A percentile compares a stretch with the other conserved stretches of the same genome.
Evolutionary conservation across 257 asterid genomes (phyloP).

Genomic region (Fraxinus quadrangulata): DNA sequence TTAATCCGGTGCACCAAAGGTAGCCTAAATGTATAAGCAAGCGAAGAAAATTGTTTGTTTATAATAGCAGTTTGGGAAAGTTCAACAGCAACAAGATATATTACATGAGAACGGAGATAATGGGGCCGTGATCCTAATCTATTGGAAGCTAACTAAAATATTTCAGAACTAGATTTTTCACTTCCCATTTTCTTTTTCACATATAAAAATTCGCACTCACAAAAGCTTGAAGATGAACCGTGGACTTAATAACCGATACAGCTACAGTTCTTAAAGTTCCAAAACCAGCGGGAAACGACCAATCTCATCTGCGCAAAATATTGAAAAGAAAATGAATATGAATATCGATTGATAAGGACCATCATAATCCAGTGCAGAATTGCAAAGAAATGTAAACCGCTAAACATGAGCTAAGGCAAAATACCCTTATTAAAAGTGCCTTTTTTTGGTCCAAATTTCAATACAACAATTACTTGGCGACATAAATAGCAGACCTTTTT

Average conservation of each 20-base stretch:
- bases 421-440: background rate
- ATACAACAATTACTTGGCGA: background rate
- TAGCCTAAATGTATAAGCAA: too few relatives aligned
- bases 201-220: background rate
- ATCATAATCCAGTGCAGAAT: background rate
- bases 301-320: background rate
- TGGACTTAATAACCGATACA: background rate
- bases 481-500: background rate
- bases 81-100: background rate
- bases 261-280: constrained; percentile 10
- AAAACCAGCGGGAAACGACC: background rate
- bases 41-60: background rate
- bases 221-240: constrained; percentile 19
- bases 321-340: background rate
- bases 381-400: background rate
- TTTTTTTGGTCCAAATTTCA: background rate
- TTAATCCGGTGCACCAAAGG: too few relatives aligned
- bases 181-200: constrained; percentile 14
- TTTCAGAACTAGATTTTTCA: background rate
- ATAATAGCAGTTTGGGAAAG: background rate
- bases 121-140: constrained; percentile 17
- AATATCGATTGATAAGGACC: background rate
- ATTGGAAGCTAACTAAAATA: constrained; percentile 3
- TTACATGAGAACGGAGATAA: background rate
- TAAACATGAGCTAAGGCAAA: background rate